Base-by-base conservation (phyloP, 192 early-diverging fungal genomes). In the Pilaira anomala region DNA sequence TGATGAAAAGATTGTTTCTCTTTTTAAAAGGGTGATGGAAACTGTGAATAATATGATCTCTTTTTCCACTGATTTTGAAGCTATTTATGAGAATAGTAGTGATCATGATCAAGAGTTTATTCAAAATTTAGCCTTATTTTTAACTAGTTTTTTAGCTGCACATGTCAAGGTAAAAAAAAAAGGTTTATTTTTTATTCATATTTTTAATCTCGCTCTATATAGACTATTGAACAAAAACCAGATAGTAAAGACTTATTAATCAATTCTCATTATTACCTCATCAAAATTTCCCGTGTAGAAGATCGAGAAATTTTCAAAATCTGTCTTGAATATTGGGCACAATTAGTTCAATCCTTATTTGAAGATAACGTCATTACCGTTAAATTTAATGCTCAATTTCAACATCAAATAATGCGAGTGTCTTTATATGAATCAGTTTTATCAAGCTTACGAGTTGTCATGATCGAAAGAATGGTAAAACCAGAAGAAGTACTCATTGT, bases 391-490 rank as follows among this genome's bases (percentile, higher is more conserved):
- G 7, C 19, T 46, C 8, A 41, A 29, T 22, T 26, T n/a, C n/a
- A n/a, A 9, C 33, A 6, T 36, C 30, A 28, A 5, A 11, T 1
- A 25, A 54, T 13, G 11, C 52, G 2, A 28, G 52, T n/a, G 7
- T 30, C 4, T 63, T 79, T 92, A 64, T 99, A 99, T 68, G 75
- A 81, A 13, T 83, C 87, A 26, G 76, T 95, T 7, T 82, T 99
- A 22, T 85, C 92, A 7, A 83, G 83, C 21, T 83, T 99, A 52
- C 91, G 97, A 44, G 78, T 89, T 11, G 93, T 97, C 16, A 96
- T 98, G 94, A 99, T 99, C 67, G 94, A 96, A 73, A 85, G 90
- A 51, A 99, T 99, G 95, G 96, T 96, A 33, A 92, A 93, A 57
- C 97, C 97, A 42, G 96, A 99, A 73, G 97, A 99, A 78, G 92